A percentile compares a stretch with the other conserved stretches of the same genome.
phyloP scores from a whole-genome alignment of 2,329 filamentous ascomycete species.

The Cordyceps farinosa region DNA sequence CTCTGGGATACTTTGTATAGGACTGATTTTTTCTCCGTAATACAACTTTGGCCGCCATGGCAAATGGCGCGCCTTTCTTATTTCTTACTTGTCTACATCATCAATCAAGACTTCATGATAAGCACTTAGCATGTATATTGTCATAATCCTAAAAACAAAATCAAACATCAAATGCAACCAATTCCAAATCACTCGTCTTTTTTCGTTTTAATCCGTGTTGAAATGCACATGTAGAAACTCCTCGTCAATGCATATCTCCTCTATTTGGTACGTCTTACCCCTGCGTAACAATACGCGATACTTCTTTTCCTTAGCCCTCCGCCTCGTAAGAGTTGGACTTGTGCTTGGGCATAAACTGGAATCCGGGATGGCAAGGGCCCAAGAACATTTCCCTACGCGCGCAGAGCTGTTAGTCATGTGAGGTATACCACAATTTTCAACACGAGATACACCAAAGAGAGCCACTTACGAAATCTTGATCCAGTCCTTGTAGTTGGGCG shows the following conservation, averaged over 20 bases:
- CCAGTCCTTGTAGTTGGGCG: conserved; percentile 93
- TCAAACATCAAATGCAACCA: neutral
- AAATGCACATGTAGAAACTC: conserved; percentile 11
- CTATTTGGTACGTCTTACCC: neutral
- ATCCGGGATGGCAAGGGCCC: conserved; percentile 82
- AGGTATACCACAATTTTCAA: no score
- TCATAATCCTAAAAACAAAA: neutral
- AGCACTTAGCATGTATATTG: conserved; percentile 2
- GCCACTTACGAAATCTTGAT: conserved; percentile 86
- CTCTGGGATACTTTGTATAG: neutral
- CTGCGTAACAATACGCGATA: neutral
- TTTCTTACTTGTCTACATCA: neutral
- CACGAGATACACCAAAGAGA: neutral
- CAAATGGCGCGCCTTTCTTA: neutral
- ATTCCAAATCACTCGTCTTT: neutral
- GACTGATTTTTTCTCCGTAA: neutral
- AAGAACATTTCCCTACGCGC: conserved; percentile 87
- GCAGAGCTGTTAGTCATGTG: conserved; percentile 17
- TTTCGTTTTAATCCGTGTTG: neutral
- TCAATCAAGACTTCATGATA: conserved; percentile 2
- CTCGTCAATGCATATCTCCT: conserved; percentile 3
- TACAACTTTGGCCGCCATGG: neutral
- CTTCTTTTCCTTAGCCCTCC: conserved; percentile 51
- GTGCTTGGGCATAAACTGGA: conserved; percentile 96
- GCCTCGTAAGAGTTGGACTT: conserved; percentile 90